Percentiles rank a stretch among this genome's conserved stretches.
Conservation (phyloP, 2,329 filamentous ascomycete species). For the Helminthosporium solani region DNA sequence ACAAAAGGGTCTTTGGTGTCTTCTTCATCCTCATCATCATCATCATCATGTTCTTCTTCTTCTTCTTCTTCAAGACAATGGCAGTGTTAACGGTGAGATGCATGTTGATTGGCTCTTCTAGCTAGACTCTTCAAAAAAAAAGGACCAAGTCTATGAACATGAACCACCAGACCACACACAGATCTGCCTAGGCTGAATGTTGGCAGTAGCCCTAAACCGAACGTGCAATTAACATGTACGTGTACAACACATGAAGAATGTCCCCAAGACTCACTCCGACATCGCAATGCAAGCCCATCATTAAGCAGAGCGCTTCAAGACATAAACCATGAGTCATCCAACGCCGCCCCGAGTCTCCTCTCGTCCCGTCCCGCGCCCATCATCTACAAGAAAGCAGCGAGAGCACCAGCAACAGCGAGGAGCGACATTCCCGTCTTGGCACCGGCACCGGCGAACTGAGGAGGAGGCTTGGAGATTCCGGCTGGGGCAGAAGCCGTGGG, state of each 20-base stretch:
- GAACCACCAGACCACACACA: conserved; percentile 40
- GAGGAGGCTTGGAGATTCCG: conserved; percentile 28
- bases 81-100: conserved; percentile 19
- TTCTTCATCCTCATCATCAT: too few relatives aligned
- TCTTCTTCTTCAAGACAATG: too few relatives aligned
- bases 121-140: conserved; percentile 25
- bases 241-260: conserved; percentile 33
- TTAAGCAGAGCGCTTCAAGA: conserved; percentile 31
- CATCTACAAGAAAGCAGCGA: conserved; percentile 43
- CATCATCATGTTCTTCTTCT: too few relatives aligned
- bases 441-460: conserved; percentile 54
- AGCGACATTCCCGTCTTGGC: conserved; percentile 54
- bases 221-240: conserved; percentile 36
- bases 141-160: conserved; percentile 36
- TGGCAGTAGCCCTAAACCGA: conserved; percentile 35
- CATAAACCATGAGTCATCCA: conserved; percentile 31
- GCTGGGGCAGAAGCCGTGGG: conserved; percentile 23
- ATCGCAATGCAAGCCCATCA: conserved; percentile 38
- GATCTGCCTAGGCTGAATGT: conserved; percentile 22
- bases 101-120: conserved; percentile 37
- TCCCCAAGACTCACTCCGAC: conserved; percentile 26
- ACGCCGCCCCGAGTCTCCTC: conserved; percentile 15
- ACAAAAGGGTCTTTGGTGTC: too few relatives aligned
- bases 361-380: too few relatives aligned
- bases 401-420: conserved; percentile 55